Conservation (phyloP, 495 filamentous ascomycete species). For the Platismatia glauca region DNA sequence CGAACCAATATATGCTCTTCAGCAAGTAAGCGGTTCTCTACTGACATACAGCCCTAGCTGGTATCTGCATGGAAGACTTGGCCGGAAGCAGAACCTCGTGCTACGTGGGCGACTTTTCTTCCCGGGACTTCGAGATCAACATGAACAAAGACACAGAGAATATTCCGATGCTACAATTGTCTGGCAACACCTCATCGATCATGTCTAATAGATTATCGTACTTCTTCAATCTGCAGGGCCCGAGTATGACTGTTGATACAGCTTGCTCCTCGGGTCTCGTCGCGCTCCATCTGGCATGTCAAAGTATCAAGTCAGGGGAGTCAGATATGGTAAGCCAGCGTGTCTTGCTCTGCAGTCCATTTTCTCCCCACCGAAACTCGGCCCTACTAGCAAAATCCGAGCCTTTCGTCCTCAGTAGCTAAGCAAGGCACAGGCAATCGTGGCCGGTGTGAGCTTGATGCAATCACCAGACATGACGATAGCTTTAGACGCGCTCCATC, state of each 20-base stretch:
- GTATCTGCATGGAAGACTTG: conserved; percentile 22
- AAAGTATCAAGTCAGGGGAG: conserved; percentile 27
- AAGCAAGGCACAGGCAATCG: conserved; percentile 12
- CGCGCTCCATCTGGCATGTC: conserved; percentile 29
- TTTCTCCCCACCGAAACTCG: too few species aligned
- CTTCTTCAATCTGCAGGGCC: conserved; percentile 26
- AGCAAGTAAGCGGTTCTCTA: background rate
- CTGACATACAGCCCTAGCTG: conserved; percentile 9
- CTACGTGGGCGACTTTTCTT: conserved; percentile 38
- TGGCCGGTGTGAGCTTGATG: conserved; percentile 31
- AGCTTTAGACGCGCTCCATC: conserved; percentile 21
- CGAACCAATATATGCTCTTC: background rate
- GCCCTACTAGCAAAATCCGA: background rate
- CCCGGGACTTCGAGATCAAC: conserved; percentile 30
- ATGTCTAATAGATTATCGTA: conserved; percentile 19
- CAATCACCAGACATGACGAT: conserved; percentile 22
- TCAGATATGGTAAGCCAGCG: conserved; percentile 13
- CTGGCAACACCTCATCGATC: conserved; percentile 13
- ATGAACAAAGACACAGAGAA: conserved; percentile 5
- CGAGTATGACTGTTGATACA: conserved; percentile 31
- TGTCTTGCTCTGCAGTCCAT: background rate
- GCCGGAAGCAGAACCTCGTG: conserved; percentile 32
- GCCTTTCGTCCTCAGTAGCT: background rate
- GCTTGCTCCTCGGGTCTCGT: conserved; percentile 34
- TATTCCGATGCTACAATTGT: conserved; percentile 9